Conservation (phyloP, 2,329 filamentous ascomycete genomes). For the Colletotrichum viniferum region DNA sequence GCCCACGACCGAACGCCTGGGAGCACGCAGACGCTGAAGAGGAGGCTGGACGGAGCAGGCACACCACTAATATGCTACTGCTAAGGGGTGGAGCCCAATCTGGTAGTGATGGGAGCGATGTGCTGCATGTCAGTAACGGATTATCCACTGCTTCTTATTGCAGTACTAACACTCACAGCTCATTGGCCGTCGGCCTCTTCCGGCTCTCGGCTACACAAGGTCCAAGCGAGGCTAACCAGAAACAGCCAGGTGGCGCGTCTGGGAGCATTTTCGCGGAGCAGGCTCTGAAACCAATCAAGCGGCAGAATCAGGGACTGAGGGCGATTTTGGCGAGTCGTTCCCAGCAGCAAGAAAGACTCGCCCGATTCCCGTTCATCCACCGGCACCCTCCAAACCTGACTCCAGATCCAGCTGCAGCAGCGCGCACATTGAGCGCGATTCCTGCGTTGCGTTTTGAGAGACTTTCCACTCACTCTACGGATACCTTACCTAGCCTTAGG, state of each 20-base stretch:
- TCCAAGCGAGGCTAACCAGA: neutral
- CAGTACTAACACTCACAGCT: neutral
- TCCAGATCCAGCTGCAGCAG: conserved; percentile 10
- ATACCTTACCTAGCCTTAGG: neutral
- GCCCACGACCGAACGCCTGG: neutral
- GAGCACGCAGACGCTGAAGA: neutral
- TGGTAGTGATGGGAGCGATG: neutral
- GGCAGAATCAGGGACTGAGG: neutral
- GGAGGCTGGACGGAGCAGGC: neutral
- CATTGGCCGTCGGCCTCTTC: neutral
- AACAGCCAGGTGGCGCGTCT: neutral
- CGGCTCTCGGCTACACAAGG: neutral
- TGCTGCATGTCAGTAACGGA: neutral
- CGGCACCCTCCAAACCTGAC: neutral
- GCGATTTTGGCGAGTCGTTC: neutral
- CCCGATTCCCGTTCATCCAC: neutral
- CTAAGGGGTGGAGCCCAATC: neutral
- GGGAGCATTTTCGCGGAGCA: neutral
- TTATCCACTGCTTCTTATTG: neutral
- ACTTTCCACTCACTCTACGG: neutral
- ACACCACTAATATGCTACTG: neutral
- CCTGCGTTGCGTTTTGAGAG: neutral
- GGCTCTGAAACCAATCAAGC: conserved; percentile 17
- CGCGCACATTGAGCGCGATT: neutral
- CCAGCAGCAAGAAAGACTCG: neutral